phyloP scores from a whole-genome alignment of 306 rosid genomes.

The Rosa rugosa region DNA sequence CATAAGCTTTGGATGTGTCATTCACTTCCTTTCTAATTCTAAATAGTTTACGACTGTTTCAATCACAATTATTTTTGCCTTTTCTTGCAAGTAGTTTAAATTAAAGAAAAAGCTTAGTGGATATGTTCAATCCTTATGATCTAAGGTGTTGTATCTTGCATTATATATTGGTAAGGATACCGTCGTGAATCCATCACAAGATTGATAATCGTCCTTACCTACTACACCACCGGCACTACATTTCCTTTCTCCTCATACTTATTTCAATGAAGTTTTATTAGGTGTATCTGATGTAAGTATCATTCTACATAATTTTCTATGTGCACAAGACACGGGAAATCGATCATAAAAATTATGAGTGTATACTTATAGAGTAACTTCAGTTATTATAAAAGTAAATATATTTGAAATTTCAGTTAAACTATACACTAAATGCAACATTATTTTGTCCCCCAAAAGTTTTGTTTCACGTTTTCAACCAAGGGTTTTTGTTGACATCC shows the following conservation, averaged over 20 bases:
- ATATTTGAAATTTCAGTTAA: no score
- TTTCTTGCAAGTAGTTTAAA: background rate
- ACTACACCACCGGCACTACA: slow-evolving; percentile 1
- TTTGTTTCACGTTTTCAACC: background rate
- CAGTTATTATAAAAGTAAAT: no score
- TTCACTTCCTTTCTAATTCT: background rate
- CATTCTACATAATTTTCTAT: background rate
- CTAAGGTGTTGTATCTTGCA: background rate
- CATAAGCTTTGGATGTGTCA: background rate
- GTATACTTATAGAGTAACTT: no score
- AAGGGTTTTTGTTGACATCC: background rate
- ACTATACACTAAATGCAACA: background rate
- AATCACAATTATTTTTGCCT: background rate
- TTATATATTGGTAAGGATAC: background rate
- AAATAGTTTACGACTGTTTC: background rate
- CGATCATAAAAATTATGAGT: background rate
- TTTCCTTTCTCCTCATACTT: background rate
- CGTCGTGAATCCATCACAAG: background rate
- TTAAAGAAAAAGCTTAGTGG: background rate
- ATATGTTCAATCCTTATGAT: background rate
- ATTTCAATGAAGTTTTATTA: background rate
- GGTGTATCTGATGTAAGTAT: background rate
- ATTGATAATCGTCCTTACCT: background rate
- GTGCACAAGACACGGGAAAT: no score
- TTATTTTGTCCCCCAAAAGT: background rate